Percentiles rank a stretch among this genome's conserved stretches.
phyloP scores from a whole-genome alignment of 495 filamentous ascomycete genomes.

The Penicillium taxi region DNA sequence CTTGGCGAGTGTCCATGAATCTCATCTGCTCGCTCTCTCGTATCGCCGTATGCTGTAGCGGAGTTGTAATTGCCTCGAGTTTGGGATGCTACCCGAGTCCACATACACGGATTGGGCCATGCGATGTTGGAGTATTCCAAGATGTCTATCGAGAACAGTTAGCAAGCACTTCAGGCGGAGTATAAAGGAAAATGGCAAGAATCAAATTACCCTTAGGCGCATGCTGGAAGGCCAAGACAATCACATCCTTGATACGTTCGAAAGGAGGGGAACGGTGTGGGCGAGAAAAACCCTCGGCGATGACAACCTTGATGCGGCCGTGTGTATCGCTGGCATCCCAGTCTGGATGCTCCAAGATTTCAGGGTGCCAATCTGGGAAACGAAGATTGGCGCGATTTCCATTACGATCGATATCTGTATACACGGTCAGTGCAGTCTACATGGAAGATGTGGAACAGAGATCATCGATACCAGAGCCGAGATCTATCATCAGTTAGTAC shows the following conservation, averaged over 20 bases:
- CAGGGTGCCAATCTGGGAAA: constrained; percentile 67
- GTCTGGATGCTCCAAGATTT: constrained; percentile 60
- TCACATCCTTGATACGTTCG: constrained; percentile 63
- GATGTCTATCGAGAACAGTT: constrained; percentile 46
- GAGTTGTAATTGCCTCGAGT: constrained; percentile 31
- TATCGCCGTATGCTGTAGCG: constrained; percentile 11
- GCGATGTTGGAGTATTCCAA: constrained; percentile 72
- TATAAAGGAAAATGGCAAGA: not conserved
- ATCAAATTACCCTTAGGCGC: constrained; percentile 59
- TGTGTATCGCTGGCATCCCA: constrained; percentile 66
- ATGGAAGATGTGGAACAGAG: not conserved
- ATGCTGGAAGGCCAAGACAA: constrained; percentile 81
- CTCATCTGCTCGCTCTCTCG: constrained; percentile 31
- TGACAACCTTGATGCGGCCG: constrained; percentile 69
- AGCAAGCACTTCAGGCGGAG: not conserved
- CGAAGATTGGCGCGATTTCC: constrained; percentile 55
- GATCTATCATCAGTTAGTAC: constrained; percentile 12
- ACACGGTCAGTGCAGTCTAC: not conserved
- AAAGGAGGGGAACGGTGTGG: constrained; percentile 46
- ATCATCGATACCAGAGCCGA: constrained; percentile 19
- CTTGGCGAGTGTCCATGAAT: constrained; percentile 46
- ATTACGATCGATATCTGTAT: constrained; percentile 50
- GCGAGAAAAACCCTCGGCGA: constrained; percentile 62
- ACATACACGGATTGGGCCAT: constrained; percentile 74
- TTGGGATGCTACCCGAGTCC: constrained; percentile 44